Conservation (phyloP, 2,329 filamentous ascomycete species). For the Balansia obtecta region DNA sequence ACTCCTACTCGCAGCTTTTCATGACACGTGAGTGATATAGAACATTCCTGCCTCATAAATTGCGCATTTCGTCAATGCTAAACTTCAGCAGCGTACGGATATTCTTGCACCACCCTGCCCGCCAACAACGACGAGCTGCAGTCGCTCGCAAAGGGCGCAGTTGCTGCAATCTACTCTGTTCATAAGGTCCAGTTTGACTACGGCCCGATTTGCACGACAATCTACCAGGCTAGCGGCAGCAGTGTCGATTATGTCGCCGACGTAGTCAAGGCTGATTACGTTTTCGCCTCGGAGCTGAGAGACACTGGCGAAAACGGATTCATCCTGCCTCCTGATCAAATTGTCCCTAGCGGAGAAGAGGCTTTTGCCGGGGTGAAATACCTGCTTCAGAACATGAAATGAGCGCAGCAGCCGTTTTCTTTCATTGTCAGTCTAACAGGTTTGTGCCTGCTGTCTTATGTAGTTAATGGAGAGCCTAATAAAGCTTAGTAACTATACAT, state of each 20-base stretch:
- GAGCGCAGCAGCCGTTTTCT: too few species aligned
- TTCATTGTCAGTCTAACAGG: too few species aligned
- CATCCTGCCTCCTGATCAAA: conserved; percentile 29
- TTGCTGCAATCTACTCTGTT: conserved; percentile 35
- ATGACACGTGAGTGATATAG: conserved; percentile 43
- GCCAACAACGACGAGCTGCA: conserved; percentile 36
- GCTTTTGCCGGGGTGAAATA: conserved; percentile 43
- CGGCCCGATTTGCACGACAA: conserved; percentile 45
- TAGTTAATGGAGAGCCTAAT: too few species aligned
- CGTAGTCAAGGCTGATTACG: conserved; percentile 27
- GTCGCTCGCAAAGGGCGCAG: conserved; percentile 33
- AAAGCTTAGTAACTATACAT: neutral
- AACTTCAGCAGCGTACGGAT: conserved; percentile 43
- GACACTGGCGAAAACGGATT: conserved; percentile 27
- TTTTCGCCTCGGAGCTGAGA: conserved; percentile 28
- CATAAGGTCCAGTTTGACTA: conserved; percentile 27
- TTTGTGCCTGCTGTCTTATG: too few species aligned
- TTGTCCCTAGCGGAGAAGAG: conserved; percentile 30
- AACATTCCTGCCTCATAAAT: neutral
- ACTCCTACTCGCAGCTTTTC: conserved; percentile 50
- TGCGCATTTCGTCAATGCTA: conserved; percentile 16
- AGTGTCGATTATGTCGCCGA: conserved; percentile 34
- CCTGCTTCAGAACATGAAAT: conserved; percentile 34
- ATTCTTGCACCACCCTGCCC: conserved; percentile 36
- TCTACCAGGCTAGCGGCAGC: conserved; percentile 42